phyloP scores from a whole-genome alignment of 805 yeast genomes.

The Sungouiozyma intestinalis region DNA sequence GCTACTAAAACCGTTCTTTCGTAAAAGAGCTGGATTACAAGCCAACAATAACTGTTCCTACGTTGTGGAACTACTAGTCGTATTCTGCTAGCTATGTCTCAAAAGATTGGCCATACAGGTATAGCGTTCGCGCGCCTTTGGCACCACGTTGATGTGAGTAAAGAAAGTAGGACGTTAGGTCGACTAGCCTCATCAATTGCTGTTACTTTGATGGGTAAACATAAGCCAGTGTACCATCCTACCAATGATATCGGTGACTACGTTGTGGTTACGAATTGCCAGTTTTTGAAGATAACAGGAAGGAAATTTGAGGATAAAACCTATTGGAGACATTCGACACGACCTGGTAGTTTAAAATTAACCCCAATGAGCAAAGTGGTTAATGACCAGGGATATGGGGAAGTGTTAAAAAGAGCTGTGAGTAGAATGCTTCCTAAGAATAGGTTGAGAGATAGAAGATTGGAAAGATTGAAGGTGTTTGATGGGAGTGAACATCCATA shows the following conservation, averaged over 20 bases:
- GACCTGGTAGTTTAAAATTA: conserved; percentile 83
- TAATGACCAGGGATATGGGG: conserved; percentile 78
- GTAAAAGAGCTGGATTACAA: no score
- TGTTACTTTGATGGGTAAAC: conserved; percentile 85
- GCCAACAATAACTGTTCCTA: no score
- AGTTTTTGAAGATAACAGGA: conserved; percentile 73
- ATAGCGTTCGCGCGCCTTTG: conserved; percentile 76
- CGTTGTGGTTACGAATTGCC: conserved; percentile 91
- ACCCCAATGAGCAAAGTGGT: conserved; percentile 71
- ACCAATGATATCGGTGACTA: conserved; percentile 88
- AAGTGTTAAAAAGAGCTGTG: conserved; percentile 76
- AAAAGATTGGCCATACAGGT: conserved; percentile 40
- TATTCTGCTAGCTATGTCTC: no score
- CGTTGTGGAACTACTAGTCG: no score
- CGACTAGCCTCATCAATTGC: conserved; percentile 88
- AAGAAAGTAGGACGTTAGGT: conserved; percentile 79
- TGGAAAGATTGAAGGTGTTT: conserved; percentile 74
- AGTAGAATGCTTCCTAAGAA: conserved; percentile 95
- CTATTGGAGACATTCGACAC: conserved; percentile 81
- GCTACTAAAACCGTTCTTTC: no score
- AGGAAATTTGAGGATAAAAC: conserved; percentile 69
- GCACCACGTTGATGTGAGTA: conserved; percentile 91
- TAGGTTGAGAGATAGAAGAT: conserved; percentile 62
- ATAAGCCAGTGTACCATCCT: conserved; percentile 79
- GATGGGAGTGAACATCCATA: conserved; percentile 89